Evolutionary conservation across 2,329 filamentous ascomycete species (phyloP).

Genomic region (Apiospora phragmitis): DNA sequence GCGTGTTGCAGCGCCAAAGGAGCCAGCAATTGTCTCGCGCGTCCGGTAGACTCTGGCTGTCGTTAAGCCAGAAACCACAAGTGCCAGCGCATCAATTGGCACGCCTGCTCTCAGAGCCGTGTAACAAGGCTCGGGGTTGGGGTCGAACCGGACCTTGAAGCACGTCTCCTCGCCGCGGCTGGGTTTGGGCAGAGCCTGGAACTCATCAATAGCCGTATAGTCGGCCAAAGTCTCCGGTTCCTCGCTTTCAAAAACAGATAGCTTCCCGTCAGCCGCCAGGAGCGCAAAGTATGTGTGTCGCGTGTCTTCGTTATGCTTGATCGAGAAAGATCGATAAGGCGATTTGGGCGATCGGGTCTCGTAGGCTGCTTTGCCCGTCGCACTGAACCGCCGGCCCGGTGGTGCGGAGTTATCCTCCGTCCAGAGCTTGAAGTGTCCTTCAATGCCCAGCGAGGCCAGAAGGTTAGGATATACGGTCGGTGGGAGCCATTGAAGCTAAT

Average conservation of each 20-base stretch:
- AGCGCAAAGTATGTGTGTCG: conserved; percentile 83
- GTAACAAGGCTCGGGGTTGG: conserved; percentile 80
- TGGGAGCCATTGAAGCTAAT: conserved; percentile 87
- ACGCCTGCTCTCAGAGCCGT: conserved; percentile 78
- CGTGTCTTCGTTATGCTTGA: conserved; percentile 78
- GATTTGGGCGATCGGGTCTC: conserved; percentile 60
- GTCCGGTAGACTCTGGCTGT: conserved; percentile 82
- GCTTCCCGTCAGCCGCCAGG: conserved; percentile 77
- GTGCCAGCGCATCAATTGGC: conserved; percentile 71
- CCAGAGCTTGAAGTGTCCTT: conserved; percentile 91
- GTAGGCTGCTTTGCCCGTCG: conserved; percentile 56
- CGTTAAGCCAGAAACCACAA: conserved; percentile 87
- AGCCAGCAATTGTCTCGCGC: conserved; percentile 53
- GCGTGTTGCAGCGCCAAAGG: conserved; percentile 53
- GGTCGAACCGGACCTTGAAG: conserved; percentile 86
- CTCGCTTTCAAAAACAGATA: conserved; percentile 82
- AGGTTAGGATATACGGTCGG: conserved; percentile 84
- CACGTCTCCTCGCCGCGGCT: conserved; percentile 80
- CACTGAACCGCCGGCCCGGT: conserved; percentile 79
- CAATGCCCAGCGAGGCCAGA: conserved; percentile 83
- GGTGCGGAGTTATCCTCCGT: conserved; percentile 83
- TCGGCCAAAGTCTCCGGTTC: conserved; percentile 79
- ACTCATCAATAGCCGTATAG: conserved; percentile 74
- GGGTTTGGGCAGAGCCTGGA: conserved; percentile 70
- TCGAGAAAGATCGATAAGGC: conserved; percentile 79